These are phyloP conservation scores for Sanghuangporus weigelae DNA, from an alignment of 1,284 basidiomycete genomes.

Conservation along the genomic window DNA sequence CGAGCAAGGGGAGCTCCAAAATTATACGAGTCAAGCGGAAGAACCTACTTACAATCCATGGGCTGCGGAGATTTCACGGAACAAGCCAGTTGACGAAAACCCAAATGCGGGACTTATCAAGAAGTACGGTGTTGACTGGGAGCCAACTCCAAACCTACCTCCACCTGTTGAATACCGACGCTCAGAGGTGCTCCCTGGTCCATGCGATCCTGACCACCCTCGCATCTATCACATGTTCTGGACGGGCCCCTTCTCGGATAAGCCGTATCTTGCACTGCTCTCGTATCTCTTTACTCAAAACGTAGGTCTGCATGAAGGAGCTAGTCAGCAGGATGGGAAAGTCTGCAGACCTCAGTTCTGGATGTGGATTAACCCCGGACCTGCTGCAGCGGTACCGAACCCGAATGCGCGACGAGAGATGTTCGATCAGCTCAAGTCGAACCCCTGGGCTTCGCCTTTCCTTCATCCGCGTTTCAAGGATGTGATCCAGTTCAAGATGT, in stretches of 20 bases:
- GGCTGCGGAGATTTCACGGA: slow-evolving; percentile 12
- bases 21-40: slow-evolving; percentile 27
- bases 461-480: slow-evolving; percentile 76
- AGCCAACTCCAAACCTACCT: slow-evolving; percentile 38
- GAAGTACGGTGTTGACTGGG: slow-evolving; percentile 38
- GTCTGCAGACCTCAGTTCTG: slow-evolving; percentile 75
- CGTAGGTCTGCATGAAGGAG: slow-evolving; percentile 56
- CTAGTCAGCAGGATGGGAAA: slow-evolving; percentile 31
- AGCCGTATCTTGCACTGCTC: slow-evolving; percentile 73
- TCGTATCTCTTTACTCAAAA: slow-evolving; percentile 83
- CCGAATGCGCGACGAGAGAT: slow-evolving; percentile 63
- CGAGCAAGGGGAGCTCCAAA: slow-evolving; percentile 43
- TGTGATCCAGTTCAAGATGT: slow-evolving; percentile 80
- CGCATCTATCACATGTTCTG: slow-evolving; percentile 84
- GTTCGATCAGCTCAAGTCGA: slow-evolving; percentile 62
- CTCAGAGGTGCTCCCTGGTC: slow-evolving; percentile 46
- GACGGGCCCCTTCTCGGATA: slow-evolving; percentile 81
- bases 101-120: slow-evolving; percentile 34
- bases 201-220: slow-evolving; percentile 68
- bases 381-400: slow-evolving; percentile 65
- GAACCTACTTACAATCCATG: slow-evolving; percentile 13
- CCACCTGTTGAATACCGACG: slow-evolving; percentile 42
- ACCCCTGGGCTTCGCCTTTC: slow-evolving; percentile 84
- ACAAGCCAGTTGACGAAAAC: slow-evolving; percentile 20
- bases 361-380: slow-evolving; percentile 87